Percentiles rank a stretch among this genome's conserved stretches.
Conservation (phyloP, 1,284 basidiomycete species). For the Tetrapyrgos nigripes region DNA sequence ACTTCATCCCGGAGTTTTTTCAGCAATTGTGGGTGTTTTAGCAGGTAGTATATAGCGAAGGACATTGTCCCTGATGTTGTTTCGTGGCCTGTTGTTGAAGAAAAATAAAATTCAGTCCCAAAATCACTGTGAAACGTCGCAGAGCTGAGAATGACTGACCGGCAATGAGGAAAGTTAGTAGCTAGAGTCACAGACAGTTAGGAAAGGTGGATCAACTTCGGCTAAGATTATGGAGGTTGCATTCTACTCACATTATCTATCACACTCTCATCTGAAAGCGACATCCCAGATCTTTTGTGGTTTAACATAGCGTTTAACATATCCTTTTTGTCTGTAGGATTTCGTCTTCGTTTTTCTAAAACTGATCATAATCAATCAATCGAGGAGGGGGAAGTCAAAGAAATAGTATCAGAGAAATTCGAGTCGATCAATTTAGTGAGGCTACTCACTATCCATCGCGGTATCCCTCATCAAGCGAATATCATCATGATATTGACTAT, state of each 20-base stretch:
- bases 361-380: not conserved
- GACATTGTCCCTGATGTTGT: conserved; percentile 38
- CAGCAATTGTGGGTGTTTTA: conserved; percentile 51
- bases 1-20: conserved; percentile 53
- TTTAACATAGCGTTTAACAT: not conserved
- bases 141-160: conserved; percentile 4
- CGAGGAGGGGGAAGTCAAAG: too few species aligned
- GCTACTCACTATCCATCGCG: not conserved
- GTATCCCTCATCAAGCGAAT: not conserved
- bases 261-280: not conserved
- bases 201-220: not conserved
- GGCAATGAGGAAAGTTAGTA: conserved; percentile 15
- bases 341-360: not conserved
- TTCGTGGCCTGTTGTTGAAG: conserved; percentile 7
- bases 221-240: not conserved
- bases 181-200: not conserved
- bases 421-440: not conserved
- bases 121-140: not conserved
- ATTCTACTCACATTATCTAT: not conserved
- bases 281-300: not conserved
- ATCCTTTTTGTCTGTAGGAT: conserved; percentile 1
- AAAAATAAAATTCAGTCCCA: not conserved
- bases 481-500: not conserved
- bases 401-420: not conserved
- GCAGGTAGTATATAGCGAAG: conserved; percentile 49